These are phyloP conservation scores for Pseudogymnoascus sp. DNA, from an alignment of 2,329 filamentous ascomycete species.

Conservation along the genomic window DNA sequence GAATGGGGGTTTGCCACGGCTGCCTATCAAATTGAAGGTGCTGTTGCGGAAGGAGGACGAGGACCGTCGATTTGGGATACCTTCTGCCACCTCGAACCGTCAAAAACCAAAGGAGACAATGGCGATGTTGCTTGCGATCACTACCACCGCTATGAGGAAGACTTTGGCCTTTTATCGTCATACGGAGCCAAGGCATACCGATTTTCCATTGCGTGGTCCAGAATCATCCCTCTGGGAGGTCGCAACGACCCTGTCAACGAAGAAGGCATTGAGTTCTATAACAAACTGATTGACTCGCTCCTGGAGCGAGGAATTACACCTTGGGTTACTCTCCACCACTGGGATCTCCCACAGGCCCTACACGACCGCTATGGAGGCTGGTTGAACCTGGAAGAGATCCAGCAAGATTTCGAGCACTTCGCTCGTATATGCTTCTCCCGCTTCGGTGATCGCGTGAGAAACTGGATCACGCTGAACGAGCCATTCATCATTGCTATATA, in stretches of 20 bases:
- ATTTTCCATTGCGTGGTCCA: constrained; percentile 41
- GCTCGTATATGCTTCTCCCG: constrained; percentile 32
- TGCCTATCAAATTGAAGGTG: constrained; percentile 39
- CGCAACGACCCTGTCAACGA: constrained; percentile 39
- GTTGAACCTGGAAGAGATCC: constrained; percentile 24
- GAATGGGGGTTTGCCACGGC: constrained; percentile 36
- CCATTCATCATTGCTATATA: constrained; percentile 28
- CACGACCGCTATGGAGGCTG: constrained; percentile 35
- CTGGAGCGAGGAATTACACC: constrained; percentile 37
- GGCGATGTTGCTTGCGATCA: constrained; percentile 43
- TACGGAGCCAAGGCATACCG: constrained; percentile 34
- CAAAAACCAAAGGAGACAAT: constrained; percentile 25
- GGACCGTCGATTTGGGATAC: constrained; percentile 34
- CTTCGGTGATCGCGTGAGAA: constrained; percentile 32
- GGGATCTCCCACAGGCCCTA: constrained; percentile 32
- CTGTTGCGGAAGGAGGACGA: constrained; percentile 33
- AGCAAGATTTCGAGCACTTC: constrained; percentile 34
- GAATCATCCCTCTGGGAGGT: constrained; percentile 41
- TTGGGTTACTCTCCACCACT: constrained; percentile 38
- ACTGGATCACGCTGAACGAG: constrained; percentile 38
- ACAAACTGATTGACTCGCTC: constrained; percentile 39
- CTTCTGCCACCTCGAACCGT: constrained; percentile 28
- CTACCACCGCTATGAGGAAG: constrained; percentile 44
- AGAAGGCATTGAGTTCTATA: constrained; percentile 39
- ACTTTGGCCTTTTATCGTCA: constrained; percentile 33